Base-by-base conservation (phyloP, 495 filamentous ascomycete species). In the Hyaloscypha hepaticicola region DNA sequence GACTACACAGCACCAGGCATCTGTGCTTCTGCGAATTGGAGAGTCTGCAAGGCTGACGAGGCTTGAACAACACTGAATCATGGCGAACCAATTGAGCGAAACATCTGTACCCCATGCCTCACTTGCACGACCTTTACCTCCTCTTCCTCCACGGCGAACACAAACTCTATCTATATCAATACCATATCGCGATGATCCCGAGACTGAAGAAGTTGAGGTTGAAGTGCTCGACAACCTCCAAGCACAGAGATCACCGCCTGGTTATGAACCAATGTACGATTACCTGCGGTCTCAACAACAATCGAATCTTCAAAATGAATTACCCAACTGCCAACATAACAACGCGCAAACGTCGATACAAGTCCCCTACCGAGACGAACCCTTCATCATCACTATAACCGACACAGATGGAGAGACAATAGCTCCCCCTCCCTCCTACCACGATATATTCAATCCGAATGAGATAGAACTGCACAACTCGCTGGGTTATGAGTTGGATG, bases 261-360 rank as follows among this genome's bases (percentile, higher is more conserved):
- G 55, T 3, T 70, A 70, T 55, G 57, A 70, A 24, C 69, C 69
- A 0, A 70, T 70, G 69, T 64, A 66, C 59, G 69, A 70, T 33
- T 70, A 70, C 55, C 63, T 70, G 1, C 65, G 65, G 1, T 65
- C 65, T 7, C 64, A 65, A 21, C 58, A 51, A 28, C 58, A 26
- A 29, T 25, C 55, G 28, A 66, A 45, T 26, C 45, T 14, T 38
- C 26, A 33, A 12, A 45, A 11, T 19, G 7, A 9, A 4, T 45
- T 45, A 45, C 38, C 9, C 4, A 45, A 45, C 12, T 45, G 38
- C 38, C 49, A 58, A 63, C 27, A 4, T 25, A 33, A 12, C n/a
- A 6, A 3, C n/a, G 0, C 28, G 16, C 53, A 57, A 27, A 3
- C 5, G 9, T 29, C 53, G 16, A 12, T 53, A 25, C 51, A 56